phyloP scores from a whole-genome alignment of 2,329 filamentous ascomycete species.

The Biscogniauxia marginata region DNA sequence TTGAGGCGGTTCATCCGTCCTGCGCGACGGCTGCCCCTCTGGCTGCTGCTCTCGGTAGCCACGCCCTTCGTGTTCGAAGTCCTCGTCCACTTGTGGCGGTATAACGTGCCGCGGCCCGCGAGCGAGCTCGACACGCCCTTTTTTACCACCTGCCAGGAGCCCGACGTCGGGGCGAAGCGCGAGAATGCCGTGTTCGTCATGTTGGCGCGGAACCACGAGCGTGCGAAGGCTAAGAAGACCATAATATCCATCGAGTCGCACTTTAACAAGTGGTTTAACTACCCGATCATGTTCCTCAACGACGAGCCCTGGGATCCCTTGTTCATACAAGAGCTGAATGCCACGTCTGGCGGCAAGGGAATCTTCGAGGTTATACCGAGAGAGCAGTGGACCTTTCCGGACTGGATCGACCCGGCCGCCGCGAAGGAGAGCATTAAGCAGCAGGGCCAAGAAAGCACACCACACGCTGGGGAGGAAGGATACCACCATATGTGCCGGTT shows the following conservation, averaged over 20 bases:
- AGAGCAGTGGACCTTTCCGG: constrained; percentile 42
- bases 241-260: constrained; percentile 41
- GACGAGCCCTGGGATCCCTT: constrained; percentile 41
- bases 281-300: constrained; percentile 47
- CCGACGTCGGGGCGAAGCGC: constrained; percentile 34
- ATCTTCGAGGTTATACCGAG: constrained; percentile 42
- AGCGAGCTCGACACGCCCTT: constrained; percentile 40
- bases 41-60: constrained; percentile 30
- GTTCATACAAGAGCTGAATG: constrained; percentile 39
- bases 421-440: constrained; percentile 34
- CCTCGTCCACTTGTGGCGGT: constrained; percentile 35
- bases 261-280: constrained; percentile 48
- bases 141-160: constrained; percentile 39
- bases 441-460: constrained; percentile 33
- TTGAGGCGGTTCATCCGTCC: constrained; percentile 33
- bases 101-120: constrained; percentile 34
- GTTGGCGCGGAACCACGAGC: constrained; percentile 45
- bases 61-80: constrained; percentile 35
- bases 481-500: constrained; percentile 45
- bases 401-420: constrained; percentile 30
- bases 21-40: constrained; percentile 31
- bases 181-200: constrained; percentile 47
- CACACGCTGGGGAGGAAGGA: constrained; percentile 40
- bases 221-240: constrained; percentile 38
- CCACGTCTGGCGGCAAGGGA: constrained; percentile 36